Base-by-base conservation (phyloP, 2,329 filamentous ascomycete genomes). In the Cladosporium cucumerinum region DNA sequence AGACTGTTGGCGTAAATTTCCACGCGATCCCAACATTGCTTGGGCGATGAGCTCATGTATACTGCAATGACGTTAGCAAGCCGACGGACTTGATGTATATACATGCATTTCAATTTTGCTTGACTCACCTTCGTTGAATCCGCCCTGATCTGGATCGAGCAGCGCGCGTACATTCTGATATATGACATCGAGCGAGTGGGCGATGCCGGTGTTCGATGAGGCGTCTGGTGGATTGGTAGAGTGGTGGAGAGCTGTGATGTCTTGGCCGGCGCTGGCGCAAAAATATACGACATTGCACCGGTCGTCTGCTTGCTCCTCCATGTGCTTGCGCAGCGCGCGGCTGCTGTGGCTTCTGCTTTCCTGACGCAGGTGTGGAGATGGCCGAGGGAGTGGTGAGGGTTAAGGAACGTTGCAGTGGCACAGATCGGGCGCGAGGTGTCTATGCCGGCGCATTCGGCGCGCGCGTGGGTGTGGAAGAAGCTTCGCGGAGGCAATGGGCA, bases 211-310 rank as follows among this genome's bases (percentile, higher is more conserved):
- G 43, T 36, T 49, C 12, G 65, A 39, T 30, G 66, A 54, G 25
- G 54, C 34, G 16, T 64, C 51, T 10, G 72, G 73, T 34, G 66
- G 67, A 32, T 48, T 59, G 30, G 61, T 23, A 32, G 60, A n/a
- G n/a, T 67, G 64, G 65, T 72, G 73, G 21, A 72, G 59, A 51
- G 72, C 69, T 54, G 69, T 69, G 16, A 73, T 48, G 28, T 72
- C 66, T 51, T 68, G 57, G 48, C 68, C 60, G 51, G 59, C 62
- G 61, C 66, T 69, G 48, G 70, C 68, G 69, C 72, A 74, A 64
- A 70, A 72, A 66, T 75, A 75, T 66, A 75, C 67, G 55, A 73
- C 72, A 66, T 70, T 71, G 68, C 73, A 75, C 57, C 57, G 63
- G 62, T 66, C 67, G 58, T 67, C 67, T n/a, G 65, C 64, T 61